Evolutionary conservation across 805 yeast species (phyloP).

Genomic region (Candida pini): DNA sequence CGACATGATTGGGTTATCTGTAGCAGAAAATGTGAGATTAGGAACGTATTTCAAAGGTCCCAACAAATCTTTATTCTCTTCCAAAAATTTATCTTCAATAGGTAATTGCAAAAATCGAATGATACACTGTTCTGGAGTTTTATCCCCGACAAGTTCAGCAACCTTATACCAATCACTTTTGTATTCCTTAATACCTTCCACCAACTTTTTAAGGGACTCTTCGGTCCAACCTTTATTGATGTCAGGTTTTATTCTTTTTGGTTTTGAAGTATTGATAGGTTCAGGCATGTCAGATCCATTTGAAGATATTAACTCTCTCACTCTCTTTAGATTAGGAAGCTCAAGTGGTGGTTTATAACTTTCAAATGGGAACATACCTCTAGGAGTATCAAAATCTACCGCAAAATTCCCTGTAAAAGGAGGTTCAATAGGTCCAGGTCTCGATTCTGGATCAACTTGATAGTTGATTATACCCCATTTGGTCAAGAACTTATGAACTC

Average conservation of each 20-base stretch:
- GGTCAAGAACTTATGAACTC: constrained; percentile 76
- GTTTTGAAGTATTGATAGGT: constrained; percentile 18
- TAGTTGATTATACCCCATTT: constrained; percentile 94
- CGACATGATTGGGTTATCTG: constrained; percentile 90
- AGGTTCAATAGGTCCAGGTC: constrained; percentile 64
- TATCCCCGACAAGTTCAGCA: constrained; percentile 59
- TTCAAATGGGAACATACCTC: constrained; percentile 89
- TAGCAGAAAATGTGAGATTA: constrained; percentile 75
- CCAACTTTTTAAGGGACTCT: constrained; percentile 52
- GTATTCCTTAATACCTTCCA: constrained; percentile 56
- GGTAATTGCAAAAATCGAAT: constrained; percentile 75
- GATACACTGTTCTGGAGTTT: constrained; percentile 74
- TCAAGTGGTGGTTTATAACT: constrained; percentile 65
- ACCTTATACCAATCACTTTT: constrained; percentile 78
- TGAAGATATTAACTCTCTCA: constrained; percentile 18
- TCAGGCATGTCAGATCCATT: constrained; percentile 13
- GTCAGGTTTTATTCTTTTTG: constrained; percentile 28
- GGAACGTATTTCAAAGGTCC: constrained; percentile 81
- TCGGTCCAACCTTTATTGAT: constrained; percentile 56
- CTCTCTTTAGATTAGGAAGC: constrained; percentile 27
- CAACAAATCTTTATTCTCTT: constrained; percentile 39
- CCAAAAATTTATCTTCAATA: constrained; percentile 68
- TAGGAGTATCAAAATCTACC: constrained; percentile 79
- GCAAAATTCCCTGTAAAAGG: constrained; percentile 74
- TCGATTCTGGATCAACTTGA: constrained; percentile 76